Conservation (phyloP, 352 stramenopile genomes). For the Phytophthora pisi region DNA sequence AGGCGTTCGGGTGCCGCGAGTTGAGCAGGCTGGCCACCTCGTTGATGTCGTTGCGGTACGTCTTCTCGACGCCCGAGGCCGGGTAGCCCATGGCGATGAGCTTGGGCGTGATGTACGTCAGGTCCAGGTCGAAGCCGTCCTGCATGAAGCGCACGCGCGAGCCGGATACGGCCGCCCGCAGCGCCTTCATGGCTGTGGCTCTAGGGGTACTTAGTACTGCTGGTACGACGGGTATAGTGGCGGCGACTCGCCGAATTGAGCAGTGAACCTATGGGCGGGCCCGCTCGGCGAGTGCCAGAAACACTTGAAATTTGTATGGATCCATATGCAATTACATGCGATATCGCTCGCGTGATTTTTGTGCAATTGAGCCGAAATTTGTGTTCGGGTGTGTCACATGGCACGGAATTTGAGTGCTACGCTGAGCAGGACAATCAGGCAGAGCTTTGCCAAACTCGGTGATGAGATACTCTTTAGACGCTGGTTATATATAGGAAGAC, state of each 20-base stretch:
- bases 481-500: neutral
- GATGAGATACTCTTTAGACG: too few relatives aligned
- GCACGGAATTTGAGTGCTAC: neutral
- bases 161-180: conserved; percentile 78
- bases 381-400: conserved; percentile 20
- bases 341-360: too few relatives aligned
- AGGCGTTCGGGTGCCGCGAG: conserved; percentile 63
- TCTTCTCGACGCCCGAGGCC: conserved; percentile 82
- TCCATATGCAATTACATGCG: too few relatives aligned
- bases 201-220: neutral
- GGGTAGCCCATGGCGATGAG: conserved; percentile 88
- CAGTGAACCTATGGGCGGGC: conserved; percentile 17
- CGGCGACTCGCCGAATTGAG: conserved; percentile 4
- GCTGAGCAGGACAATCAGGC: neutral
- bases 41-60: conserved; percentile 86
- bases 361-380: neutral
- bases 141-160: conserved; percentile 85
- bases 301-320: too few relatives aligned
- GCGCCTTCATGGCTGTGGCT: conserved; percentile 62
- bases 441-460: neutral
- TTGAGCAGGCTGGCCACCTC: conserved; percentile 77
- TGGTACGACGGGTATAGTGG: neutral
- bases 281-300: too few relatives aligned
- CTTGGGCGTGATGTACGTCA: conserved; percentile 85
- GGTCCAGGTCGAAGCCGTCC: conserved; percentile 83